Conservation (phyloP, 352 stramenopile species). For the Halophytophthora polymorphica region DNA sequence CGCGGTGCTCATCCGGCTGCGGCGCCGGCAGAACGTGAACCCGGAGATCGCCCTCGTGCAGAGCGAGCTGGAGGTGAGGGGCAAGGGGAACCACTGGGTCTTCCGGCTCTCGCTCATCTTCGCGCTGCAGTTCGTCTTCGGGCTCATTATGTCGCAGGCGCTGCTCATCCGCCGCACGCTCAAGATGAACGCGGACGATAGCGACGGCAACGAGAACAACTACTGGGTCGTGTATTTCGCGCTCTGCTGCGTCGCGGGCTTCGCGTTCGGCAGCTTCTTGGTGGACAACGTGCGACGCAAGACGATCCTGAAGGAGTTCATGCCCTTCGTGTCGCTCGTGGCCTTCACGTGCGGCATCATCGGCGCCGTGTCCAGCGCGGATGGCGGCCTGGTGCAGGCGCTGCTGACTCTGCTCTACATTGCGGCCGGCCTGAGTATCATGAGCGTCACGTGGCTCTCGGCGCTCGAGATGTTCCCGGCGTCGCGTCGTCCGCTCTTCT, state of each 20-base stretch:
- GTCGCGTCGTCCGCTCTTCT: slow-evolving; percentile 58
- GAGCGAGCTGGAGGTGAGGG: slow-evolving; percentile 47
- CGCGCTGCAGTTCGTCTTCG: slow-evolving; percentile 56
- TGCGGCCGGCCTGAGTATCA: slow-evolving; percentile 57
- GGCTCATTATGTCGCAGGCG: slow-evolving; percentile 63
- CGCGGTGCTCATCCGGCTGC: slow-evolving; percentile 51
- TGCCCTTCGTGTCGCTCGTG: slow-evolving; percentile 67
- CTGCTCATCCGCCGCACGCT: slow-evolving; percentile 53
- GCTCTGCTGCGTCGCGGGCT: slow-evolving; percentile 41
- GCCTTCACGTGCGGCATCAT: slow-evolving; percentile 61
- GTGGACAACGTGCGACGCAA: slow-evolving; percentile 86
- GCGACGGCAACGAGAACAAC: slow-evolving; percentile 15
- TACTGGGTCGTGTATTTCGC: slow-evolving; percentile 63
- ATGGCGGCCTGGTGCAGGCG: slow-evolving; percentile 38
- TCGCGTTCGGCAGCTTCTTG: slow-evolving; percentile 73
- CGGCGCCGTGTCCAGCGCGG: slow-evolving; percentile 29
- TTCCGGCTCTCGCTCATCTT: slow-evolving; percentile 69
- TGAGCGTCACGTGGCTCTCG: slow-evolving; percentile 71
- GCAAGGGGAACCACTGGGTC: slow-evolving; percentile 44
- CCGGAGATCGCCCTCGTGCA: slow-evolving; percentile 56
- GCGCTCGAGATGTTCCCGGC: slow-evolving; percentile 82
- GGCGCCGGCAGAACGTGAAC: slow-evolving; percentile 67
- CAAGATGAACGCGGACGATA: slow-evolving; percentile 20
- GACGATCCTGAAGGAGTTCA: slow-evolving; percentile 87
- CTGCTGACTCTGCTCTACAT: slow-evolving; percentile 68